A percentile compares a stretch with the other conserved stretches of the same genome.
Evolutionary conservation across 2,329 filamentous ascomycete species (phyloP).

Genomic region (Penicillium sp.): DNA sequence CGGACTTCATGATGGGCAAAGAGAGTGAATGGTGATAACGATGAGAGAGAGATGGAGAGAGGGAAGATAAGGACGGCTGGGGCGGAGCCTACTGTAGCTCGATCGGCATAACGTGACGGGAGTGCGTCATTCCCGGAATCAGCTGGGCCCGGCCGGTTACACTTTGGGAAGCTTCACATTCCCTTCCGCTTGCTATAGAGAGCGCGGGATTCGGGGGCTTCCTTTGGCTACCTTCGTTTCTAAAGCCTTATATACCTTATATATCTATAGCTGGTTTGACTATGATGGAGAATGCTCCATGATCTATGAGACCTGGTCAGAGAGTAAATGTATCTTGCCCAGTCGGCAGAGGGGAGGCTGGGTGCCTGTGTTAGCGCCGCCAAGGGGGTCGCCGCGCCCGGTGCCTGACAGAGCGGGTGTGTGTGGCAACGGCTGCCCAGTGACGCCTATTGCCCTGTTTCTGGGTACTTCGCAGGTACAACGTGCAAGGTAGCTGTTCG

Average conservation of each 20-base stretch:
- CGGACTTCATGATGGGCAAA: constrained; percentile 70
- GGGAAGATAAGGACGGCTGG: constrained; percentile 31
- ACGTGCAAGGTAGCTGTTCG: too few relatives aligned
- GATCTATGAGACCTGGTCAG: too few relatives aligned
- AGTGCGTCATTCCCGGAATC: constrained; percentile 24
- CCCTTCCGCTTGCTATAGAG: constrained; percentile 3
- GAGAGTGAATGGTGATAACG: constrained; percentile 17
- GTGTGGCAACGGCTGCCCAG: constrained; percentile 15
- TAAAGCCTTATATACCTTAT: background rate
- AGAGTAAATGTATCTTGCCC: background rate
- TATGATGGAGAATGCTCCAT: too few relatives aligned
- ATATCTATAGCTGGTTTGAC: too few relatives aligned
- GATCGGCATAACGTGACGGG: constrained; percentile 30
- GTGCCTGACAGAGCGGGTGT: constrained; percentile 25
- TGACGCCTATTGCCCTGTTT: too few relatives aligned
- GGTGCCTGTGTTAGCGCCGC: constrained; percentile 4
- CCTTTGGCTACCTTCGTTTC: background rate
- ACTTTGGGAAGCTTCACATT: constrained; percentile 4
- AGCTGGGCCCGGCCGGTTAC: constrained; percentile 17
- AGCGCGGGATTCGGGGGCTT: background rate
- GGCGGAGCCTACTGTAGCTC: constrained; percentile 19
- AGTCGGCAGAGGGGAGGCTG: constrained; percentile 3
- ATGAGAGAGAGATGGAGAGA: constrained; percentile 24
- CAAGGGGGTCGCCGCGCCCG: constrained; percentile 20
- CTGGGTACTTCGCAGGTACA: too few relatives aligned